Base-by-base conservation (phyloP, 2,329 filamentous ascomycete genomes). In the Aspergillus floridensis region DNA sequence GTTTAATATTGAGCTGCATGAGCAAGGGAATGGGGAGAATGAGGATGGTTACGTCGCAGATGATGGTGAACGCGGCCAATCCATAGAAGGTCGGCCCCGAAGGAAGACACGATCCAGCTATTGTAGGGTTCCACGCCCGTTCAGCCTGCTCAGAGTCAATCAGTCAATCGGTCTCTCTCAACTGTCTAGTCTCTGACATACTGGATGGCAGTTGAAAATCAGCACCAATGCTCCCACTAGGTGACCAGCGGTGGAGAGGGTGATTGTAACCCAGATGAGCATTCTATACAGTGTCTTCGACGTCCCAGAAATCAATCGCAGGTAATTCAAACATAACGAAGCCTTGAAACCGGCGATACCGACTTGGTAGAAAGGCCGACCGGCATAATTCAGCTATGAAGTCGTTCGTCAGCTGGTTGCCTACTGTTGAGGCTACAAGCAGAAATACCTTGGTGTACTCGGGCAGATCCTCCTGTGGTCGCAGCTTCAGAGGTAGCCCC, bases 341-440 rank as follows among this genome's bases (percentile, higher is more conserved):
- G 83, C 78, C 66, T 85, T 85, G 76, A 85, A 85, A 59, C 82
- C 82, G 60, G 80, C 80, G 67, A 85, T 82, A 41, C 82, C 82
- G 7, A 83, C 53, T 61, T 84, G 81, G 60, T 85, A 85, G 49
- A 84, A 78, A 0, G 82, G 82, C 2, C 82, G 77, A 2, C 82
- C 82, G 5, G 79, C 80, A 62, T 77, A 84, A 67, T 85, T 85
- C 65, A 82, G 71, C 57, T 80, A 67, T 16, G 11, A 12, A 26
- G 10, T 2, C 1, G 2, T 12, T 10, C 2, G 10, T 52, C 19
- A 35, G 24, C 41, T 56, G 19, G 21, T 46, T 26, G 10, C 32
- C 4, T 29, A 8, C 24, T 26, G 6, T 6, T 26, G 24, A 26
- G 24, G 10, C 26, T 29, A 3, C 0, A 38, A 12, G 14, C n/a